Evolutionary conservation across 2,329 filamentous ascomycete genomes (phyloP).

Genomic region (Sphaerulina musiva): DNA sequence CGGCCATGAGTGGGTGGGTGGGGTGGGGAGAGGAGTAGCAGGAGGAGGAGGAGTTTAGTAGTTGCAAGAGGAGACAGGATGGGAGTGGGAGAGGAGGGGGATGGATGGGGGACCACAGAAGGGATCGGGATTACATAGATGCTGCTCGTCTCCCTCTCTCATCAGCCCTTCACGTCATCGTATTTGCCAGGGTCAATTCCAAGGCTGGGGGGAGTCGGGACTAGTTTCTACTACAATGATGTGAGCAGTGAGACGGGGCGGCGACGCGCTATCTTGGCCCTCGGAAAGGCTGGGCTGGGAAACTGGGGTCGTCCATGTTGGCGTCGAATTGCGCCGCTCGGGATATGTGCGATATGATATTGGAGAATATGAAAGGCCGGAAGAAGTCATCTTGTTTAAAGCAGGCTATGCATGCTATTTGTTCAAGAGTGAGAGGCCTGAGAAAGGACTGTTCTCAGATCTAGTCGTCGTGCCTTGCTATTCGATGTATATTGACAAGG

Average conservation of each 20-base stretch:
- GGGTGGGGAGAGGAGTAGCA: background rate
- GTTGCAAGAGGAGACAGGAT: too few species aligned
- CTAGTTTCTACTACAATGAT: background rate
- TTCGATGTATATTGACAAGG: too few species aligned
- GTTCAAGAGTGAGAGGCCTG: too few species aligned
- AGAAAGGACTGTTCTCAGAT: too few species aligned
- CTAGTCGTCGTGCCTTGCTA: too few species aligned
- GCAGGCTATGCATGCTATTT: background rate
- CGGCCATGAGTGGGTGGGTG: background rate
- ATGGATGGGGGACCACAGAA: background rate
- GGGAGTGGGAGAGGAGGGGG: background rate
- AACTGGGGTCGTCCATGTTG: background rate
- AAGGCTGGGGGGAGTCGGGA: background rate
- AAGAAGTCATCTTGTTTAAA: background rate
- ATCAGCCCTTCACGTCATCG: slow-evolving; percentile 7
- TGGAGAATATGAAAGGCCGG: background rate
- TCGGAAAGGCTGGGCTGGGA: background rate
- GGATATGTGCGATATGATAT: background rate
- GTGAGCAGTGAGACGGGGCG: too few species aligned
- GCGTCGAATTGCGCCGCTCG: background rate
- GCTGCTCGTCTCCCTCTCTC: background rate
- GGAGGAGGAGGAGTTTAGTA: background rate
- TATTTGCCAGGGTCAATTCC: background rate
- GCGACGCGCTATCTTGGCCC: background rate
- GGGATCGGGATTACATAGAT: too few species aligned